Percentiles rank a stretch among this genome's conserved stretches.
Evolutionary conservation across 129 eudicot species (phyloP).

Genomic region (Helianthus tuberosus): DNA sequence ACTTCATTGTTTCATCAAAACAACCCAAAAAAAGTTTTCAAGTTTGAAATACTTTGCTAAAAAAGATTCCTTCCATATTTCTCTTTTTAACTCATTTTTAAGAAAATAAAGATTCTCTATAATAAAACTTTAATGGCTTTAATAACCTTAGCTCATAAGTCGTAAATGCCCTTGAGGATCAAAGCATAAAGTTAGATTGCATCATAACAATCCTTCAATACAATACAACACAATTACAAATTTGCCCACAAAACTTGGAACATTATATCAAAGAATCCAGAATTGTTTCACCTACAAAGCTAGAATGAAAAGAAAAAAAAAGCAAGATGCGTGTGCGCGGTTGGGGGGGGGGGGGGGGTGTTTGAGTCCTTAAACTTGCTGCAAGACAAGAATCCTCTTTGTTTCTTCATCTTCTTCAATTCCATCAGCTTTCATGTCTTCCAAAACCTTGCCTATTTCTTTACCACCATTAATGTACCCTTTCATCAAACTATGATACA

Average conservation of each 20-base stretch:
- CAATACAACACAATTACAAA: background rate
- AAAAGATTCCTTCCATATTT: too few species aligned
- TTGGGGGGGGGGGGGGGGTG: background rate
- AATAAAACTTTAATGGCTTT: too few species aligned
- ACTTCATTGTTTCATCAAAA: too few species aligned
- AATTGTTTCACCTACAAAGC: background rate
- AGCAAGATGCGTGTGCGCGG: background rate
- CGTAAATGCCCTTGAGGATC: slow-evolving; percentile 65
- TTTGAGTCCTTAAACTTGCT: slow-evolving; percentile 16
- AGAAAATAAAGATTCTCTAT: too few species aligned
- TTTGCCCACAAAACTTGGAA: background rate
- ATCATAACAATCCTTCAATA: background rate
- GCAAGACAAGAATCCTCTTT: slow-evolving; percentile 39
- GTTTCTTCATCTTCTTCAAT: slow-evolving; percentile 59
- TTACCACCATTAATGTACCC: slow-evolving; percentile 47
- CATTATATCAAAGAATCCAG: background rate
- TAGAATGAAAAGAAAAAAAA: background rate
- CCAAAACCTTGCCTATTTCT: slow-evolving; percentile 42
- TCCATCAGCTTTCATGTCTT: slow-evolving; percentile 58
- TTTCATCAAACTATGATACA: slow-evolving; percentile 57
- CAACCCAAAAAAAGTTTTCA: too few species aligned
- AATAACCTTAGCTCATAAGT: slow-evolving; percentile 71
- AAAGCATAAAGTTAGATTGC: slow-evolving; percentile 56
- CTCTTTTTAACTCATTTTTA: too few species aligned
- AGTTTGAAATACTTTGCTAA: too few species aligned